These are phyloP conservation scores for Brassica cretica DNA, from an alignment of 345 rosid genomes.

Conservation along the genomic window DNA sequence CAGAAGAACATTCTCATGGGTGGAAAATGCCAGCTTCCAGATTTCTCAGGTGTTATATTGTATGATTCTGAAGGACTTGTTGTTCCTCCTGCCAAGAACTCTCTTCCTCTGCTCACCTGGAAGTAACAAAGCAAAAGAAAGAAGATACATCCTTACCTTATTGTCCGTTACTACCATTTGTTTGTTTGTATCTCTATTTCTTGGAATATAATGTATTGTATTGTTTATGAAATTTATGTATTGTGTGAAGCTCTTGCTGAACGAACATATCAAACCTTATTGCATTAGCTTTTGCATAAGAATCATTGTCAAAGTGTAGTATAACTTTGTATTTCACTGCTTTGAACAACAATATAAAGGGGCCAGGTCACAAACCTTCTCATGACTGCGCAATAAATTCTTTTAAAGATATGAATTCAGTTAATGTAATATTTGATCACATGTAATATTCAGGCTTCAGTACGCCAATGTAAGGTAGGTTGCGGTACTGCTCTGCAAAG, in stretches of 20 bases:
- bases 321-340: not conserved
- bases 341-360: not conserved
- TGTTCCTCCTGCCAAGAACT: conserved; percentile 52
- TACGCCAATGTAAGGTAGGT: conserved; percentile 81
- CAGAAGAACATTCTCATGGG: conserved; percentile 93
- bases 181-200: conserved; percentile 4
- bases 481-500: conserved; percentile 81
- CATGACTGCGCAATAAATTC: conserved; percentile 12
- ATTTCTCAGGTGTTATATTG: conserved; percentile 83
- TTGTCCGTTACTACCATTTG: conserved; percentile 8
- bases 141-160: not conserved
- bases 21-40: conserved; percentile 84
- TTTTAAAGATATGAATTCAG: not conserved
- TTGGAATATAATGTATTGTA: conserved; percentile 10
- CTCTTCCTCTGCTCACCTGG: conserved; percentile 65
- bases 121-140: conserved; percentile 42
- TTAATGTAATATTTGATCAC: conserved; percentile 24
- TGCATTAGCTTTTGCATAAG: conserved; percentile 13
- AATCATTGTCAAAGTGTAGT: not conserved
- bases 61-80: conserved; percentile 68
- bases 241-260: not conserved
- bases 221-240: not conserved
- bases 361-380: not conserved
- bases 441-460: conserved; percentile 63
- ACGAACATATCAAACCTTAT: not conserved